phyloP scores from a whole-genome alignment of 2,329 filamentous ascomycete species.

The Pseudopyricularia cyperi region DNA sequence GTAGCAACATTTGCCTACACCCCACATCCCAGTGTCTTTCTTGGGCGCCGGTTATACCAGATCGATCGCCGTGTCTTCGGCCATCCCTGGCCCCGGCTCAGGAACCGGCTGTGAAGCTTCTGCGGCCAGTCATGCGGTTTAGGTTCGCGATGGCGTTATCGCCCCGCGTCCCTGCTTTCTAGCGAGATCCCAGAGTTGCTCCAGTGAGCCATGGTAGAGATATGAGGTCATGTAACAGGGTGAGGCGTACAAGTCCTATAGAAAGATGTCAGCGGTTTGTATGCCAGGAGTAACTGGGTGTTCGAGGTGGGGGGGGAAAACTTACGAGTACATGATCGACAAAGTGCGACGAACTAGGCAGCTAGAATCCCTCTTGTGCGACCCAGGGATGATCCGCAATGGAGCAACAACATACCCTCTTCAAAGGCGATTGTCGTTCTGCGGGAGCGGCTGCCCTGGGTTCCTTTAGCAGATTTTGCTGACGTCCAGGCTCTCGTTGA shows the following conservation, averaged over 20 bases:
- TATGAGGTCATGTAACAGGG: conserved; percentile 26
- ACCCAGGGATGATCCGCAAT: conserved; percentile 3
- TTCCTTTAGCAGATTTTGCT: conserved; percentile 9
- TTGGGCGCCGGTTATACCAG: conserved; percentile 12
- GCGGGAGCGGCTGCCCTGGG: conserved; percentile 7
- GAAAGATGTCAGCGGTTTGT: not conserved
- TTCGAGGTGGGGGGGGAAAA: not conserved
- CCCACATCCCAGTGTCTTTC: not conserved
- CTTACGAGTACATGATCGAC: conserved; percentile 3
- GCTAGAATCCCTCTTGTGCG: no score
- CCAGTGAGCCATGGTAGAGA: conserved; percentile 23
- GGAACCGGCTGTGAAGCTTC: conserved; percentile 6
- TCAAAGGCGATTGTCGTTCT: conserved; percentile 7
- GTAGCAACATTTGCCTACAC: no score
- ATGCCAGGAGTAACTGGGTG: not conserved
- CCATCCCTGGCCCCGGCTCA: conserved; percentile 7
- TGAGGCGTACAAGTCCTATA: conserved; percentile 12
- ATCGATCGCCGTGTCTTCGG: conserved; percentile 9
- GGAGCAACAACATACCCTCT: conserved; percentile 5
- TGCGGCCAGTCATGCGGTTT: conserved; percentile 18
- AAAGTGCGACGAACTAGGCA: no score
- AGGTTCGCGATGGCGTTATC: conserved; percentile 19
- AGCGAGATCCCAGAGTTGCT: conserved; percentile 27
- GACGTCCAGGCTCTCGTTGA: conserved; percentile 6
- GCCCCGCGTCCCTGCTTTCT: conserved; percentile 21